phyloP scores from a whole-genome alignment of 2,329 filamentous ascomycete genomes.

The Gyromitra esculenta region DNA sequence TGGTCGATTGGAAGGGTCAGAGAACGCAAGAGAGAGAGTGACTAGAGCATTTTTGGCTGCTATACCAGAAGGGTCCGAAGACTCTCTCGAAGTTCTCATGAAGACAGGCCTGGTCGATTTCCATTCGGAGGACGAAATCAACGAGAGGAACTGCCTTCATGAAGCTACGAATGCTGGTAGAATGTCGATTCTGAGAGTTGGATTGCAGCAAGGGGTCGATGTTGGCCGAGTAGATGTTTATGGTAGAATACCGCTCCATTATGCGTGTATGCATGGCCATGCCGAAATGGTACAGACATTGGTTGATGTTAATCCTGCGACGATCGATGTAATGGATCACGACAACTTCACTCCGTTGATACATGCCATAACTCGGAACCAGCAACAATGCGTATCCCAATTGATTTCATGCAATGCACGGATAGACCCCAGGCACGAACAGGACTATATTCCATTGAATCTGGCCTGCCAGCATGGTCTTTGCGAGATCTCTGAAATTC shows the following conservation, averaged over 20 bases:
- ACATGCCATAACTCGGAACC: constrained; percentile 89
- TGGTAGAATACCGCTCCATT: constrained; percentile 90
- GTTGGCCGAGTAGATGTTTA: constrained; percentile 89
- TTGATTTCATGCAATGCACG: constrained; percentile 82
- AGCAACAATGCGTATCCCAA: constrained; percentile 79
- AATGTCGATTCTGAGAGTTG: constrained; percentile 77
- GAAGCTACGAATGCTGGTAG: constrained; percentile 96
- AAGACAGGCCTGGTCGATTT: constrained; percentile 85
- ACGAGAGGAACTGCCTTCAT: constrained; percentile 94
- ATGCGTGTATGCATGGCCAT: constrained; percentile 93
- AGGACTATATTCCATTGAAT: constrained; percentile 93
- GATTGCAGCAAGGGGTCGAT: constrained; percentile 78
- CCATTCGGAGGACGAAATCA: constrained; percentile 96
- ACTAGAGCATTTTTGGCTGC: constrained; percentile 91
- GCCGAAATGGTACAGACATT: constrained; percentile 82
- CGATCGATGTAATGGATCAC: constrained; percentile 88
- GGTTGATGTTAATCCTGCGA: constrained; percentile 74
- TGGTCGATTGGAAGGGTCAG: constrained; percentile 71
- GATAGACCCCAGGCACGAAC: constrained; percentile 83
- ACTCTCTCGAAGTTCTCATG: constrained; percentile 78
- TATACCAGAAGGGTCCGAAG: constrained; percentile 82
- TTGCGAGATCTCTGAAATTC: constrained; percentile 80
- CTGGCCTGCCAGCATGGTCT: constrained; percentile 94
- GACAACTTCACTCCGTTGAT: constrained; percentile 98
- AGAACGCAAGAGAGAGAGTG: constrained; percentile 76